Base-by-base conservation (phyloP, 225 moss, liverwort and hornwort genomes). In the Rhytidiadelphus loreus region DNA sequence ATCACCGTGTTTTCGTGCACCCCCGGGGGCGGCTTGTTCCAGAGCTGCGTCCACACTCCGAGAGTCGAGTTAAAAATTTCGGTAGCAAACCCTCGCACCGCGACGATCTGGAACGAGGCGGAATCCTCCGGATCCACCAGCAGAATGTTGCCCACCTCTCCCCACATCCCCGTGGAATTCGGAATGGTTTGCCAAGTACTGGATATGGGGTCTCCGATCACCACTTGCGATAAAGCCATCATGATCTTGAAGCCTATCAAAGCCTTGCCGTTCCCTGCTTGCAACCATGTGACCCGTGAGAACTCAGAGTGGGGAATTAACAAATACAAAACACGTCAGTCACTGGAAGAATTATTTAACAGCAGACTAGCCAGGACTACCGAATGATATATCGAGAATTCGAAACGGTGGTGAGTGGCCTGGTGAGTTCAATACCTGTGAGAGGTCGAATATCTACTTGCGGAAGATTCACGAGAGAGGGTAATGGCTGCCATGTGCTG, bases 241-340 rank as follows among this genome's bases (percentile, higher is more conserved):
- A 64, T 86, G 75, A 88, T 73, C 78, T 74, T 82, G 82, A 73
- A 93, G 71, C 91, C 91, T 23, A 91, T 64, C 60, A 88, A 70
- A 32, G 65, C 77, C 72, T 91, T 91, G 35, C 93, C 93, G 46
- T 86, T 91, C 76, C 93, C 91, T 93, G 86, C 86, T 33, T 56
- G 78, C 72, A 83, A 57, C 39, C 70, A 63, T 68, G 39, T 77
- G 61, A 88, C 68, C 28, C 46, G 44, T 50, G 55, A 60, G n/a
- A 25, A 37, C 69, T 41, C 62, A 73, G 44, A 87, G 73, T 68
- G 33, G 44, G 80, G 58, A 41, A n/a, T 6, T 26, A 29, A 13
- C 50, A 63, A 48, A 61, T 37, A 11, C 28, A 37, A 80, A 74
- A 80, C 66, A 80, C 57, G 63, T 32, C 20, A 44, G 37, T 29